Evolutionary conservation across 176 grass and related monocot genomes (phyloP).

Genomic region (Pontederia crassipes): DNA sequence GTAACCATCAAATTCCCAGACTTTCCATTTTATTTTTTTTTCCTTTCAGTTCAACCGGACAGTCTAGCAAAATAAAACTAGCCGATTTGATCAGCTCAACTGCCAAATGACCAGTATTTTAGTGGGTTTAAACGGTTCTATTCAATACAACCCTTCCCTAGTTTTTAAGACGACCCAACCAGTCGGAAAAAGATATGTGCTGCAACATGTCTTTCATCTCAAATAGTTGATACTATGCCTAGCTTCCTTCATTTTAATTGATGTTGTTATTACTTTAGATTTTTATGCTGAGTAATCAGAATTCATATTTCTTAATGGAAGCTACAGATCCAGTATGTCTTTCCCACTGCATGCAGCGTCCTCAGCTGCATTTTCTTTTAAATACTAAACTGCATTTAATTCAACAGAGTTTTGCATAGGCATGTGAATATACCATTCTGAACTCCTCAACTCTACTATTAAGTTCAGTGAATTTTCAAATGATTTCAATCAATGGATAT

Average conservation of each 20-base stretch:
- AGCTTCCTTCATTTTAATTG: neutral
- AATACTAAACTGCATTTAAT: slow-evolving; percentile 10
- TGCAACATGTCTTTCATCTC: neutral
- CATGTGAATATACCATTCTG: slow-evolving; percentile 15
- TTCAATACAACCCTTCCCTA: too few species aligned
- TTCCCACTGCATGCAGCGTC: slow-evolving; percentile 28
- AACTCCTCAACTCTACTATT: slow-evolving; percentile 29
- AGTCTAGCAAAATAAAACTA: too few species aligned
- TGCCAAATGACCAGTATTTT: too few species aligned
- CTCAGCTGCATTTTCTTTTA: slow-evolving; percentile 2
- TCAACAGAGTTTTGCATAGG: slow-evolving; percentile 26
- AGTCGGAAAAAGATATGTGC: slow-evolving; percentile 60
- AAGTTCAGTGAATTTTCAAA: slow-evolving; percentile 37
- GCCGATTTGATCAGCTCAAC: too few species aligned
- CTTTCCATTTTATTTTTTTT: too few species aligned
- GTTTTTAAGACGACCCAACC: too few species aligned
- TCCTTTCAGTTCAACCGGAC: too few species aligned
- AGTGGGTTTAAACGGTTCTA: too few species aligned
- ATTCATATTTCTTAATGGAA: slow-evolving; percentile 7
- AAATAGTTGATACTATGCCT: neutral
- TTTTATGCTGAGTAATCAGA: neutral
- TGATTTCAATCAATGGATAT: slow-evolving; percentile 41
- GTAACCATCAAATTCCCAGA: too few species aligned
- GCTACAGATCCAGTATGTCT: slow-evolving; percentile 27
- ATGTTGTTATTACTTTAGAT: neutral